These are phyloP conservation scores for Puccinia novopanici DNA, from an alignment of 1,284 basidiomycete species.

Conservation along the genomic window DNA sequence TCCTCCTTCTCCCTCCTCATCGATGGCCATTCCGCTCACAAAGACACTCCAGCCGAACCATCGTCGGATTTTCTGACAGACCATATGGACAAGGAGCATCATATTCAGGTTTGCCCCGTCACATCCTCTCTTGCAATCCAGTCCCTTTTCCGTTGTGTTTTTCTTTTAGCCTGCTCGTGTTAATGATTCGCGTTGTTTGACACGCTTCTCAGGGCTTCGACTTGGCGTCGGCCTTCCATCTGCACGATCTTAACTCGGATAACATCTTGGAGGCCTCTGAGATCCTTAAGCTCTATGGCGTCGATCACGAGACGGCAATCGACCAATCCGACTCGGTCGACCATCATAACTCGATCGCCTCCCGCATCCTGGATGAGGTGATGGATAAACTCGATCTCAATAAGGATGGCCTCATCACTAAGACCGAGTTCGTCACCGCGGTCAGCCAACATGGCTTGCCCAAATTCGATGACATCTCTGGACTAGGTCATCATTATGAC, in stretches of 20 bases:
- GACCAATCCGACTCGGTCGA: slow-evolving; percentile 76
- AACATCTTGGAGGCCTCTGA: slow-evolving; percentile 59
- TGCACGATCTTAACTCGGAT: slow-evolving; percentile 85
- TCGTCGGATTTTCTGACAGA: slow-evolving; percentile 56
- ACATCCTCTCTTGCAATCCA: too few relatives aligned
- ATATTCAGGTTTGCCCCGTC: slow-evolving; percentile 53
- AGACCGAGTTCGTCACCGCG: slow-evolving; percentile 76
- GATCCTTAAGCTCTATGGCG: slow-evolving; percentile 80
- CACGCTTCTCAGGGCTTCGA: slow-evolving; percentile 56
- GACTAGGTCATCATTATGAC: slow-evolving; percentile 91
- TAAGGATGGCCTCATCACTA: slow-evolving; percentile 73
- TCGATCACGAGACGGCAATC: slow-evolving; percentile 90
- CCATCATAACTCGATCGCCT: slow-evolving; percentile 80
- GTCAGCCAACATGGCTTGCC: slow-evolving; percentile 77
- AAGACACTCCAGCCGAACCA: neutral
- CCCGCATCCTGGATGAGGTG: slow-evolving; percentile 75
- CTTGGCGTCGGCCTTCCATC: slow-evolving; percentile 65
- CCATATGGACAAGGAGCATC: slow-evolving; percentile 59
- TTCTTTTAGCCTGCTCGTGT: neutral
- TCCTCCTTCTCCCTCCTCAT: slow-evolving; percentile 1
- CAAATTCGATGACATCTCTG: slow-evolving; percentile 69
- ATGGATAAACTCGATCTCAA: slow-evolving; percentile 75
- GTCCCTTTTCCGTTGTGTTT: neutral
- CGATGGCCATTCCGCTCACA: slow-evolving; percentile 53
- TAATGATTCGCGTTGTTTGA: too few relatives aligned